Percentiles rank a stretch among this genome's conserved stretches.
phyloP scores from a whole-genome alignment of 345 rosid genomes.

The Syzygium aromaticum region DNA sequence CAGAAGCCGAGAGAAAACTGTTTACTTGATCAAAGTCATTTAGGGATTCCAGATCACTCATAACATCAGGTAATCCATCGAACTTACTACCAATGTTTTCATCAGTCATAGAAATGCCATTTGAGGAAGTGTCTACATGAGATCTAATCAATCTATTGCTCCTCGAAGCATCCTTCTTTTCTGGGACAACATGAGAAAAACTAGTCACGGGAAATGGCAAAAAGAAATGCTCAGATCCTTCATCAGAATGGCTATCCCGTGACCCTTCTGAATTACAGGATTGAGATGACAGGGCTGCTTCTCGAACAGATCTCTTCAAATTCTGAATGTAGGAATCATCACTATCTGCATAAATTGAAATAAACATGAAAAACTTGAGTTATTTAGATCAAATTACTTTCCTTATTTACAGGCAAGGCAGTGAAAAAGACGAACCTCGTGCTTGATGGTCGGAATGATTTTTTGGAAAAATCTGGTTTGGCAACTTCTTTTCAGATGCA shows the following conservation, averaged over 20 bases:
- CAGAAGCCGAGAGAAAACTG: slow-evolving; percentile 58
- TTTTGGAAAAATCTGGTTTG: slow-evolving; percentile 42
- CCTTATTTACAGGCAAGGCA: background rate
- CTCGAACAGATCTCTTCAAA: slow-evolving; percentile 89
- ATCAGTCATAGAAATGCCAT: slow-evolving; percentile 32
- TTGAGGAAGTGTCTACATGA: slow-evolving; percentile 35
- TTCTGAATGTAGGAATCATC: slow-evolving; percentile 55
- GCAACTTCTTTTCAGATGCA: slow-evolving; percentile 43
- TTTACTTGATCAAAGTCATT: slow-evolving; percentile 56
- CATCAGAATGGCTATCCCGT: slow-evolving; percentile 61
- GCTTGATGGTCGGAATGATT: slow-evolving; percentile 36
- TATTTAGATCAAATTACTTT: background rate
- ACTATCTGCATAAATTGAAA: slow-evolving; percentile 45
- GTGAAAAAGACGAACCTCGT: slow-evolving; percentile 40
- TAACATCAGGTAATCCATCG: slow-evolving; percentile 46
- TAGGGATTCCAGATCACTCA: slow-evolving; percentile 58
- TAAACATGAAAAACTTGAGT: slow-evolving; percentile 2
- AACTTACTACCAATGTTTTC: slow-evolving; percentile 41
- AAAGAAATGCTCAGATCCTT: slow-evolving; percentile 79
- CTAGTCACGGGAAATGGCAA: slow-evolving; percentile 61
- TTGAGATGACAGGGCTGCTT: slow-evolving; percentile 66
- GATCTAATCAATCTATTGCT: slow-evolving; percentile 46
- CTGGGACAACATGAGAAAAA: slow-evolving; percentile 40
- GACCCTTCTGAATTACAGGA: slow-evolving; percentile 61
- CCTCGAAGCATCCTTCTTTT: slow-evolving; percentile 41